Percentiles rank a stretch among this genome's conserved stretches.
Conservation (phyloP, 1,284 basidiomycete species). For the Ceratobasidium sp. region DNA sequence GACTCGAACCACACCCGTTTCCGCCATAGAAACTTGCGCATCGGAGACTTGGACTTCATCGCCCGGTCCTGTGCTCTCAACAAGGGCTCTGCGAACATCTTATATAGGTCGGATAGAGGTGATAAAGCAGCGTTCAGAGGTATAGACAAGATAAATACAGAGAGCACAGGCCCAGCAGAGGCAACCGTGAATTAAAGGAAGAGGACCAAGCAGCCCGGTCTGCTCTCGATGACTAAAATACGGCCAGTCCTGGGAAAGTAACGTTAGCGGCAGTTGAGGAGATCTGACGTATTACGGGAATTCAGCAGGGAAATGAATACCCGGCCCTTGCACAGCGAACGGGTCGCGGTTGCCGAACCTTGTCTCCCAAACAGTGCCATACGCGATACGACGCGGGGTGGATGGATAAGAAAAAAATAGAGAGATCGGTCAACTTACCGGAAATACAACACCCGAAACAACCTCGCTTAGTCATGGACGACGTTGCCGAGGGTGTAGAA, state of each 20-base stretch:
- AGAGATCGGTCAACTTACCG: not conserved
- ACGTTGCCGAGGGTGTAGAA: not conserved
- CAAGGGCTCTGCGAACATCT: constrained; percentile 29
- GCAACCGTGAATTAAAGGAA: not conserved
- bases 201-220: not conserved
- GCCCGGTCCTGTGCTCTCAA: constrained; percentile 48
- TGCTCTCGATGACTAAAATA: constrained; percentile 29
- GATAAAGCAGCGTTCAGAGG: not conserved
- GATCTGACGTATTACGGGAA: not conserved
- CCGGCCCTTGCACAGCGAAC: not conserved
- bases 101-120: not conserved
- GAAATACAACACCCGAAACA: not conserved
- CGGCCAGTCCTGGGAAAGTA: constrained; percentile 32
- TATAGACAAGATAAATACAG: constrained; percentile 28
- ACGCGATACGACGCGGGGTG: not conserved
- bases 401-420: not conserved
- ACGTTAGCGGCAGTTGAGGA: constrained; percentile 27
- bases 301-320: not conserved
- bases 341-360: constrained; percentile 1
- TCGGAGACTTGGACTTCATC: constrained; percentile 44
- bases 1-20: constrained; percentile 63
- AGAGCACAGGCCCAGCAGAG: not conserved
- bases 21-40: constrained; percentile 57
- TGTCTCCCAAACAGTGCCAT: not conserved
- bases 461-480: not conserved